These are phyloP conservation scores for Xylariaceae sp. DNA, from an alignment of 2,329 filamentous ascomycete species.

Conservation along the genomic window DNA sequence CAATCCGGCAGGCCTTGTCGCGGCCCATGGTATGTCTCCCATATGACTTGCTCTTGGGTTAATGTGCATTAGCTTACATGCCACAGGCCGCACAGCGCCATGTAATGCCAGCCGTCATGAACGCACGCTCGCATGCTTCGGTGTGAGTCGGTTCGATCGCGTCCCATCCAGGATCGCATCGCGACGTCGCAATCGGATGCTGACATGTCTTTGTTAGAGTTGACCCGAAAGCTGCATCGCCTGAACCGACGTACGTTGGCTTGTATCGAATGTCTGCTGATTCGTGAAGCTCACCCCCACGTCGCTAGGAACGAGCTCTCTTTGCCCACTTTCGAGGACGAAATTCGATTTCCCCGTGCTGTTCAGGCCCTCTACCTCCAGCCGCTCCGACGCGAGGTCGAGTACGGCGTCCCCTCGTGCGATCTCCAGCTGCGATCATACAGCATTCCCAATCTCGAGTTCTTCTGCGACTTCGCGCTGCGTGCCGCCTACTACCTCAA, in stretches of 20 bases:
- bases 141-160: slow-evolving; percentile 20
- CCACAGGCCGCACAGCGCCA: slow-evolving; percentile 25
- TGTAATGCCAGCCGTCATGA: slow-evolving; percentile 22
- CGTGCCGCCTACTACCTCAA: slow-evolving; percentile 91
- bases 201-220: slow-evolving; percentile 17
- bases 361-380: slow-evolving; percentile 83
- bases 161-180: neutral
- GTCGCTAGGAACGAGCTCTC: slow-evolving; percentile 26
- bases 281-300: slow-evolving; percentile 12
- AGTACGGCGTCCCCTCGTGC: slow-evolving; percentile 77
- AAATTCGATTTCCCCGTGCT: slow-evolving; percentile 62
- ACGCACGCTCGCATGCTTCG: slow-evolving; percentile 26
- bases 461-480: slow-evolving; percentile 91
- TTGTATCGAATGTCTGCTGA: neutral
- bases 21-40: slow-evolving; percentile 28
- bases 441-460: slow-evolving; percentile 82
- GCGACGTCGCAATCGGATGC: neutral
- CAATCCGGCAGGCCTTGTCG: slow-evolving; percentile 28
- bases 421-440: slow-evolving; percentile 92
- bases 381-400: slow-evolving; percentile 68
- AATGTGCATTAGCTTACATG: slow-evolving; percentile 18
- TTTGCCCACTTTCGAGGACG: slow-evolving; percentile 23
- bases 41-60: neutral
- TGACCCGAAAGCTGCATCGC: slow-evolving; percentile 8
- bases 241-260: slow-evolving; percentile 24